Conservation (phyloP, 2,329 filamentous ascomycete genomes). For the Harringtonia lauricola region DNA sequence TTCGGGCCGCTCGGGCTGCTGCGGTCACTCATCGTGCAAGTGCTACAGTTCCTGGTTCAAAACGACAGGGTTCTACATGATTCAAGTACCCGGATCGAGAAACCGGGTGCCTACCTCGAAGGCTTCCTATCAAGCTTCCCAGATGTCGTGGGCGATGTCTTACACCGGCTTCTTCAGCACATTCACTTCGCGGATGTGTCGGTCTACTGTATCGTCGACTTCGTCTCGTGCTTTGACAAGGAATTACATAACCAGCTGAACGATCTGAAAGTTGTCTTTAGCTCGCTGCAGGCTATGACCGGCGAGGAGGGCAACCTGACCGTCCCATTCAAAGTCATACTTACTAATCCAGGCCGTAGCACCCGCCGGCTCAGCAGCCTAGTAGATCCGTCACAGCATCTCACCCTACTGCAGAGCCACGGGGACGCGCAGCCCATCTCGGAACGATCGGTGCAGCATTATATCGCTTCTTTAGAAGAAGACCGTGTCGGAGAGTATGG, state of each 20-base stretch:
- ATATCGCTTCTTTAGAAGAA: too few species aligned
- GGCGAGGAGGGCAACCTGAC: not conserved
- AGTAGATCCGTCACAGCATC: not conserved
- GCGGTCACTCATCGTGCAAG: slow-evolving; percentile 15
- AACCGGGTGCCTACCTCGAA: not conserved
- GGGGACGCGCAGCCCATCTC: not conserved
- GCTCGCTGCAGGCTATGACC: not conserved
- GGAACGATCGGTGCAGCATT: not conserved
- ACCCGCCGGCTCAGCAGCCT: not conserved
- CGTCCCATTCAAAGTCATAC: not conserved
- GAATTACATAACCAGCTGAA: not conserved
- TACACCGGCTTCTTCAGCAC: not conserved
- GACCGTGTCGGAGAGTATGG: not conserved
- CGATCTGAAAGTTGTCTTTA: not conserved
- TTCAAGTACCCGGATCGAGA: not conserved
- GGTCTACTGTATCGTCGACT: not conserved
- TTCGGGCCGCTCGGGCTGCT: slow-evolving; percentile 4
- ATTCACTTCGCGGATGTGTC: not conserved
- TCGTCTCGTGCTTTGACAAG: not conserved
- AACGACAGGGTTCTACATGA: not conserved
- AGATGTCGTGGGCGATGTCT: not conserved
- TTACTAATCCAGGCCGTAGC: not conserved
- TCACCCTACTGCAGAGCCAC: not conserved
- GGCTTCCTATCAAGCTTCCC: not conserved
- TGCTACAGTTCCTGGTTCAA: not conserved